Conservation (phyloP, 2,329 filamentous ascomycete species). For the Paecilomyces sp. region DNA sequence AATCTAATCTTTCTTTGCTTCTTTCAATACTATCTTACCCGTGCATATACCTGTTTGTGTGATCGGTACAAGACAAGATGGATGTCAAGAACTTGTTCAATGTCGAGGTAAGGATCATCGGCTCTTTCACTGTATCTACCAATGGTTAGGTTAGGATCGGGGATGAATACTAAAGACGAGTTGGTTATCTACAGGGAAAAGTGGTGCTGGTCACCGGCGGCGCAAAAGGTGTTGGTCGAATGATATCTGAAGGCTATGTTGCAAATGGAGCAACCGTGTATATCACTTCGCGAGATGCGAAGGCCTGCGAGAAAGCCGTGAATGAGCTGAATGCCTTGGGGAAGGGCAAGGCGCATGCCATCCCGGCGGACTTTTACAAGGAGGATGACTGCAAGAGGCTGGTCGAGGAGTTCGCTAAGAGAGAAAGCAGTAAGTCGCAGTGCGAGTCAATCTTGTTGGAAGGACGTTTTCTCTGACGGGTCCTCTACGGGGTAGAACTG, state of each 20-base stretch:
- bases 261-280: slow-evolving; percentile 47
- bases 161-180: not conserved
- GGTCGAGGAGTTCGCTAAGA: slow-evolving; percentile 42
- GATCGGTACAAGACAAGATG: slow-evolving; percentile 31
- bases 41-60: not conserved
- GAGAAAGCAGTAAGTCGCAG: slow-evolving; percentile 51
- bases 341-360: slow-evolving; percentile 45
- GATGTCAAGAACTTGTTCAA: slow-evolving; percentile 50
- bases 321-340: slow-evolving; percentile 44
- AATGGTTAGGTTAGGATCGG: slow-evolving; percentile 40
- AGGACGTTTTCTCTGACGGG: slow-evolving; percentile 10
- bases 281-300: slow-evolving; percentile 48
- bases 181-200: slow-evolving; percentile 25
- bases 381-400: slow-evolving; percentile 44
- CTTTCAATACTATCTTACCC: not conserved
- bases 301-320: slow-evolving; percentile 41
- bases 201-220: slow-evolving; percentile 46
- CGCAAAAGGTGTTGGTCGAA: slow-evolving; percentile 46
- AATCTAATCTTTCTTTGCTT: not conserved
- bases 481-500: slow-evolving; percentile 27
- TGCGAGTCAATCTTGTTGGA: slow-evolving; percentile 50
- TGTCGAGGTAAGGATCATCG: slow-evolving; percentile 45
- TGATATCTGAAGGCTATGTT: slow-evolving; percentile 49
- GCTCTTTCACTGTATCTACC: slow-evolving; percentile 44
- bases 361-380: slow-evolving; percentile 46